Evolutionary conservation across 2,329 filamentous ascomycete genomes (phyloP).

Genomic region (Monosporascus ibericus): DNA sequence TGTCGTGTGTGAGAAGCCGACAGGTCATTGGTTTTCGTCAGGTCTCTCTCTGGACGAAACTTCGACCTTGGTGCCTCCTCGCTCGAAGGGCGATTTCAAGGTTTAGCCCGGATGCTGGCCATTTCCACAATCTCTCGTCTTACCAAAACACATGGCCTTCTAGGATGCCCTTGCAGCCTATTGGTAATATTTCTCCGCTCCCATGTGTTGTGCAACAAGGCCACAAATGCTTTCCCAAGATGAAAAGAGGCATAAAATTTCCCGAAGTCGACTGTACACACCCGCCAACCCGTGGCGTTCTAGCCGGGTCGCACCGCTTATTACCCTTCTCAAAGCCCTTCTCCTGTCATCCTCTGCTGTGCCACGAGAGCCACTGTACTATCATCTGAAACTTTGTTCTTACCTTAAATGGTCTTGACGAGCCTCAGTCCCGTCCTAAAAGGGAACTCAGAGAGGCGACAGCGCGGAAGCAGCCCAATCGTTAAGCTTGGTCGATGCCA

Average conservation of each 20-base stretch:
- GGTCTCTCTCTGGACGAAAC: background rate
- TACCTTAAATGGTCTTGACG: constrained; percentile 12
- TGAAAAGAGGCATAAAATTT: constrained; percentile 25
- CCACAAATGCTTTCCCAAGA: constrained; percentile 21
- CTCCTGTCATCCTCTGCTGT: constrained; percentile 28
- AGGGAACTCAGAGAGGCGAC: constrained; percentile 12
- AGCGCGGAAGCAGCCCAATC: constrained; percentile 15
- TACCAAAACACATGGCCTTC: constrained; percentile 26
- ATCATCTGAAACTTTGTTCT: constrained; percentile 25
- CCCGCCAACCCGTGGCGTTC: constrained; percentile 20
- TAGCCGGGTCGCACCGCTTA: constrained; percentile 21
- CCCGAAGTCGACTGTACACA: constrained; percentile 31
- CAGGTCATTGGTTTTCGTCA: background rate
- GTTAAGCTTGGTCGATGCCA: constrained; percentile 14
- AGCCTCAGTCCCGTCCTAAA: constrained; percentile 16
- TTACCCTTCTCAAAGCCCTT: constrained; percentile 9
- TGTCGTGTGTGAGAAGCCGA: background rate
- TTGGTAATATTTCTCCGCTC: constrained; percentile 25
- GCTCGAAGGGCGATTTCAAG: background rate
- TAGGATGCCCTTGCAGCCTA: constrained; percentile 11
- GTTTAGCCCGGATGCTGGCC: background rate
- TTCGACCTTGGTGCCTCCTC: background rate
- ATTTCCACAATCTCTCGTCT: constrained; percentile 14
- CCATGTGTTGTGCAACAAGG: constrained; percentile 24
- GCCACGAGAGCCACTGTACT: constrained; percentile 23